Conservation (phyloP, 139 green algal species). For the Chlamydomonas incerta region DNA sequence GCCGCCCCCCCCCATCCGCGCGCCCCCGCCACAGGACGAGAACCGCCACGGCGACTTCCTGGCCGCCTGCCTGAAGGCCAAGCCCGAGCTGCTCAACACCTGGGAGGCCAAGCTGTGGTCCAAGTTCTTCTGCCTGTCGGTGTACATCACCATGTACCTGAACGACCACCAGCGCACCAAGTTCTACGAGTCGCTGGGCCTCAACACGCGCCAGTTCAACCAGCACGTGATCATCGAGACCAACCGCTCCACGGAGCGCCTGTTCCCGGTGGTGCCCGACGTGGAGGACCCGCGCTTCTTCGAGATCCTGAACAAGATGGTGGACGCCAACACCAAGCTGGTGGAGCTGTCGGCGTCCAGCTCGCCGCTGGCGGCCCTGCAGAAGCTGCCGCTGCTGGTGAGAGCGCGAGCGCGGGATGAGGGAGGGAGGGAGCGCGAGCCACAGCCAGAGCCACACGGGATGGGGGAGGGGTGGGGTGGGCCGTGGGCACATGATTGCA, state of each 20-base stretch:
- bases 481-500: too few species aligned
- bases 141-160: slow-evolving; percentile 99
- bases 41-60: slow-evolving; percentile 93
- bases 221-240: slow-evolving; percentile 97
- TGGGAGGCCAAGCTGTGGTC: slow-evolving; percentile 85
- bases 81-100: slow-evolving; percentile 86
- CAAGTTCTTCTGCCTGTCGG: slow-evolving; percentile 98
- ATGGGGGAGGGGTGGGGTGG: too few species aligned
- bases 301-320: slow-evolving; percentile 23
- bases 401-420: too few species aligned
- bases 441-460: too few species aligned
- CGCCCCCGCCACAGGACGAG: slow-evolving; percentile 13
- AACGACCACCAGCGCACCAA: slow-evolving; percentile 93
- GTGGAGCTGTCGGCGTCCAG: not conserved
- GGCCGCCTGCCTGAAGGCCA: slow-evolving; percentile 91
- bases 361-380: slow-evolving; percentile 50
- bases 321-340: slow-evolving; percentile 26
- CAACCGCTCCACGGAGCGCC: slow-evolving; percentile 94
- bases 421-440: too few species aligned
- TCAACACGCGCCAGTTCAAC: slow-evolving; percentile 95
- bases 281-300: slow-evolving; percentile 68
- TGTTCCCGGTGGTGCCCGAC: slow-evolving; percentile 95
- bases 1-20: too few species aligned
- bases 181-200: slow-evolving; percentile 95
- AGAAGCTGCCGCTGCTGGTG: slow-evolving; percentile 78